A percentile compares a stretch with the other conserved stretches of the same genome.
Conservation (phyloP, 164 flowering plant genomes). For the Liriodendron chinense region DNA sequence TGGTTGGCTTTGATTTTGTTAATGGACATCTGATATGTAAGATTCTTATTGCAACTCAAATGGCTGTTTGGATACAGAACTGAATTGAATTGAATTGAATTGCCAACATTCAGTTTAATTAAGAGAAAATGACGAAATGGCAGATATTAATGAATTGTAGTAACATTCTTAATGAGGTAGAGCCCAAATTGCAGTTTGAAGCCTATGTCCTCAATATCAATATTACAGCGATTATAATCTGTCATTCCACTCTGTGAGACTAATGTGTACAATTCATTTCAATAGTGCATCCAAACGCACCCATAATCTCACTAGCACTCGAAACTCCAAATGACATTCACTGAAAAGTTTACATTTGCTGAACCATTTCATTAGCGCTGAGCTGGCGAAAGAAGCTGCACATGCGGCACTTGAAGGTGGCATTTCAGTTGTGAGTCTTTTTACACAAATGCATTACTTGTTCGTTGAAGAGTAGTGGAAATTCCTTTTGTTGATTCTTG, state of each 20-base stretch:
- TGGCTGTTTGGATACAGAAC: too few species aligned
- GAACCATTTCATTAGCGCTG: slow-evolving; percentile 35
- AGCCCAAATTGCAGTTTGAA: background rate
- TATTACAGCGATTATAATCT: background rate
- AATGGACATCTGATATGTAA: too few species aligned
- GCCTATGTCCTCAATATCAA: background rate
- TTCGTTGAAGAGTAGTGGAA: background rate
- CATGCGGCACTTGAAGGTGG: slow-evolving; percentile 65
- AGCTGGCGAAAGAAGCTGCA: slow-evolving; percentile 70
- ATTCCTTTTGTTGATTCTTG: background rate
- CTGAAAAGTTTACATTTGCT: background rate
- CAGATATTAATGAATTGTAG: background rate
- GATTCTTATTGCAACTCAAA: too few species aligned
- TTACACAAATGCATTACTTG: background rate
- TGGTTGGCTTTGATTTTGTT: too few species aligned
- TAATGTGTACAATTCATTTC: background rate
- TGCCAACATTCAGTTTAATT: background rate
- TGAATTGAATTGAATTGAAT: background rate
- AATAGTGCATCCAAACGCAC: background rate
- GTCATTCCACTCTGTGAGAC: background rate
- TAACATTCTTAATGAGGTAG: too few species aligned
- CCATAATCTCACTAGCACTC: background rate
- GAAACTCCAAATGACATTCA: background rate
- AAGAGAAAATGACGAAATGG: background rate
- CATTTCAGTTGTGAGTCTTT: slow-evolving; percentile 64